A percentile compares a stretch with the other conserved stretches of the same genome.
These are phyloP conservation scores for Cucurbita pepo DNA, from an alignment of 306 rosid species.

Conservation along the genomic window DNA sequence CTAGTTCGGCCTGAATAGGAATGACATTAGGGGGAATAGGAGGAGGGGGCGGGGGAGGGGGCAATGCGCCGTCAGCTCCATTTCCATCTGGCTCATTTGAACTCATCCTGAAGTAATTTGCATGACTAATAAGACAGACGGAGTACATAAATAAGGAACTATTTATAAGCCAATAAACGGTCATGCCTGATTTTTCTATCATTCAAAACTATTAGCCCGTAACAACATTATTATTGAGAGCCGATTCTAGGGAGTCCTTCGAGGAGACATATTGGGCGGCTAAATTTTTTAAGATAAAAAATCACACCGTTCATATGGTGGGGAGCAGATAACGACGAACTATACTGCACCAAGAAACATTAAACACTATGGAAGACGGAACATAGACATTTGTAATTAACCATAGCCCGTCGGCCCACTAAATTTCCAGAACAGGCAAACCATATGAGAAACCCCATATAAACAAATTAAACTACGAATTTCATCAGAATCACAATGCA, in stretches of 20 bases:
- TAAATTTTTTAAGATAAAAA: not conserved
- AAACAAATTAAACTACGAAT: not conserved
- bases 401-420: not conserved
- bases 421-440: not conserved
- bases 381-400: not conserved
- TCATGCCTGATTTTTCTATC: no score
- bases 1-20: conserved; percentile 27
- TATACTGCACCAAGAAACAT: not conserved
- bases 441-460: not conserved
- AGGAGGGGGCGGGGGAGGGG: conserved; percentile 92
- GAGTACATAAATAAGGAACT: not conserved
- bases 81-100: conserved; percentile 29
- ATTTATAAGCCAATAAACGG: not conserved
- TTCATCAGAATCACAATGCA: not conserved
- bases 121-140: not conserved
- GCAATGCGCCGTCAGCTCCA: conserved; percentile 21
- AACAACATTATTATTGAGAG: no score
- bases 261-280: no score
- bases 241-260: no score
- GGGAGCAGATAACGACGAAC: not conserved
- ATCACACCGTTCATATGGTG: not conserved
- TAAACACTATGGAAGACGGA: not conserved
- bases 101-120: conserved; percentile 29
- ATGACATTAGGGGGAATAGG: conserved; percentile 49
- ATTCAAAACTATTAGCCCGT: no score